A percentile compares a stretch with the other conserved stretches of the same genome.
phyloP scores from a whole-genome alignment of 23 red algal genomes.

The Agarophyton chilense region DNA sequence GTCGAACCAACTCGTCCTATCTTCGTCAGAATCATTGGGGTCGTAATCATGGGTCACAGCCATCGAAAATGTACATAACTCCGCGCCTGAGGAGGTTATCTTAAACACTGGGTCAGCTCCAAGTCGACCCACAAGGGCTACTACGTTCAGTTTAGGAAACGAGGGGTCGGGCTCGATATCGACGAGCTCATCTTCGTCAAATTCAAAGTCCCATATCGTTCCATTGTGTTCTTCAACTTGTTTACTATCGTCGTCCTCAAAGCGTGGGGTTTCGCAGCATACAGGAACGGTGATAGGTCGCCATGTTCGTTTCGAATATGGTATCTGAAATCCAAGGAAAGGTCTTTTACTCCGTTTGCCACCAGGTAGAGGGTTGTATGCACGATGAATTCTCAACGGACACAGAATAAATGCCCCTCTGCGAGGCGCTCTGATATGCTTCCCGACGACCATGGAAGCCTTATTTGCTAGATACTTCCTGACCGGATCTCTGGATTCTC shows the following conservation, averaged over 20 bases:
- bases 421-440: too few species aligned
- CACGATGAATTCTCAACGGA: background rate
- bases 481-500: too few species aligned
- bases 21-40: constrained; percentile 31
- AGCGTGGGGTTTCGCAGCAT: background rate
- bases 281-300: background rate
- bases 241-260: background rate
- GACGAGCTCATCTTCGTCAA: background rate
- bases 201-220: constrained; percentile 3
- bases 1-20: constrained; percentile 55
- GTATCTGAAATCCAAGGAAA: background rate
- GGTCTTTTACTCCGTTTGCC: background rate
- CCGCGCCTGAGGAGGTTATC: background rate
- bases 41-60: constrained; percentile 51
- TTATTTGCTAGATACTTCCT: too few species aligned
- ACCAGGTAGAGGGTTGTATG: background rate
- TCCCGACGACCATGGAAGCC: too few species aligned
- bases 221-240: background rate
- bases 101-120: constrained; percentile 30
- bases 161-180: background rate
- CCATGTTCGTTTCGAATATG: background rate
- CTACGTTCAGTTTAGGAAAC: constrained; percentile 21
- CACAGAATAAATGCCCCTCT: background rate
- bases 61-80: constrained; percentile 48
- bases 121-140: constrained; percentile 44